A percentile compares a stretch with the other conserved stretches of the same genome.
Conservation (phyloP, 495 filamentous ascomycete genomes). For the Talaromyces thailandensis region DNA sequence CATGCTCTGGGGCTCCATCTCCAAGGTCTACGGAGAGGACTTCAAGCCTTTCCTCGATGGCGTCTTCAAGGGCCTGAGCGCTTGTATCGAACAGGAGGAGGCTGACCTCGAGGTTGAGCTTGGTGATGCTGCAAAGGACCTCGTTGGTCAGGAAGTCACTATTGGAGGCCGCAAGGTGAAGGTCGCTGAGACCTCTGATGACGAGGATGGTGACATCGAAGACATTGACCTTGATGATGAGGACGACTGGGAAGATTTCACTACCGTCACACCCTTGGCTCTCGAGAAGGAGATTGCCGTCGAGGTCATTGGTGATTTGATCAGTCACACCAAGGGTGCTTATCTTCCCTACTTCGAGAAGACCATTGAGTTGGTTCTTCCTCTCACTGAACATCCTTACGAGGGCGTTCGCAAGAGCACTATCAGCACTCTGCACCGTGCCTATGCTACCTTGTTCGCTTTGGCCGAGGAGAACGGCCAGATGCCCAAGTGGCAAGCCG, state of each 20-base stretch:
- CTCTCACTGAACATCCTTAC: constrained; percentile 76
- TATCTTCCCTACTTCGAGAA: constrained; percentile 86
- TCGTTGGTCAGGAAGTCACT: constrained; percentile 67
- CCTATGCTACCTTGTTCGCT: constrained; percentile 85
- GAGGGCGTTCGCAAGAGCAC: constrained; percentile 90
- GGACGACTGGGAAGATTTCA: constrained; percentile 76
- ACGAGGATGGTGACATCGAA: constrained; percentile 46
- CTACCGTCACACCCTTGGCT: constrained; percentile 74
- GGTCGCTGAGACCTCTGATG: constrained; percentile 51
- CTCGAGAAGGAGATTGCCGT: constrained; percentile 96
- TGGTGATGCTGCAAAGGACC: constrained; percentile 66
- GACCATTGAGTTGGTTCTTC: constrained; percentile 72
- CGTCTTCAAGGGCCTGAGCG: constrained; percentile 76
- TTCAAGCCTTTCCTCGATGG: constrained; percentile 81
- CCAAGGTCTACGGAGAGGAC: constrained; percentile 87
- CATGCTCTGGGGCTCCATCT: constrained; percentile 89
- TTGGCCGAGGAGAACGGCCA: constrained; percentile 72
- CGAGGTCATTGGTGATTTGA: constrained; percentile 87
- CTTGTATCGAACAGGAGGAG: constrained; percentile 83
- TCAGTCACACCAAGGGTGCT: constrained; percentile 68
- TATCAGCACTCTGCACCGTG: constrained; percentile 82
- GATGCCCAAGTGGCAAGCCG: constrained; percentile 78
- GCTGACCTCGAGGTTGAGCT: constrained; percentile 73
- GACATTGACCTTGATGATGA: constrained; percentile 65
- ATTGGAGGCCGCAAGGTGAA: constrained; percentile 78